Evolutionary conservation across 345 rosid genomes (phyloP).

Genomic region (Gossypium sturtianum): DNA sequence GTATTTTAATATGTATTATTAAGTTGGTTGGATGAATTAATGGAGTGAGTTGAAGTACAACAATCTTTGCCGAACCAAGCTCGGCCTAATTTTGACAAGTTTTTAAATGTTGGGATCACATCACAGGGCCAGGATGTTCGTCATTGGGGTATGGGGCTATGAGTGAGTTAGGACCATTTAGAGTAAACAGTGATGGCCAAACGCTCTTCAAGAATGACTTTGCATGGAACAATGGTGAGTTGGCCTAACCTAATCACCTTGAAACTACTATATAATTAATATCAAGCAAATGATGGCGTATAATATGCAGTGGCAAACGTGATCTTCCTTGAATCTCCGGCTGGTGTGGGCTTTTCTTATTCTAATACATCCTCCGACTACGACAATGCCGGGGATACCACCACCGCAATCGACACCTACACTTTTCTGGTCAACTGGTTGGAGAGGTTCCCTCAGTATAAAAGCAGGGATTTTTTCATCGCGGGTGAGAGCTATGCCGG

Average conservation of each 20-base stretch:
- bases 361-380: slow-evolving; percentile 27
- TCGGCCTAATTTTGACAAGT: no score
- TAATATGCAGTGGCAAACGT: slow-evolving; percentile 30
- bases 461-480: slow-evolving; percentile 33
- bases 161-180: slow-evolving; percentile 38
- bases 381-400: slow-evolving; percentile 11
- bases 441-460: slow-evolving; percentile 44
- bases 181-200: slow-evolving; percentile 31
- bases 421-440: slow-evolving; percentile 38
- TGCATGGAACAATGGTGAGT: neutral
- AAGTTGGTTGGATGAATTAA: no score
- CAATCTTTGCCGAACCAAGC: no score
- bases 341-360: slow-evolving; percentile 37
- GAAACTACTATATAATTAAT: no score
- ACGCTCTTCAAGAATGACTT: neutral
- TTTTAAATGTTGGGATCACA: neutral
- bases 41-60: no score
- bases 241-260: no score
- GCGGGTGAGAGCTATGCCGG: slow-evolving; percentile 47
- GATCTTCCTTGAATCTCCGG: slow-evolving; percentile 33
- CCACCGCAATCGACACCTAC: slow-evolving; percentile 33
- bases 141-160: slow-evolving; percentile 37
- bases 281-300: neutral
- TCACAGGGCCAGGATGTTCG: slow-evolving; percentile 41
- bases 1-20: neutral